Evolutionary conservation across 2,329 filamentous ascomycete species (phyloP).

Genomic region (Colletotrichum destructivum): DNA sequence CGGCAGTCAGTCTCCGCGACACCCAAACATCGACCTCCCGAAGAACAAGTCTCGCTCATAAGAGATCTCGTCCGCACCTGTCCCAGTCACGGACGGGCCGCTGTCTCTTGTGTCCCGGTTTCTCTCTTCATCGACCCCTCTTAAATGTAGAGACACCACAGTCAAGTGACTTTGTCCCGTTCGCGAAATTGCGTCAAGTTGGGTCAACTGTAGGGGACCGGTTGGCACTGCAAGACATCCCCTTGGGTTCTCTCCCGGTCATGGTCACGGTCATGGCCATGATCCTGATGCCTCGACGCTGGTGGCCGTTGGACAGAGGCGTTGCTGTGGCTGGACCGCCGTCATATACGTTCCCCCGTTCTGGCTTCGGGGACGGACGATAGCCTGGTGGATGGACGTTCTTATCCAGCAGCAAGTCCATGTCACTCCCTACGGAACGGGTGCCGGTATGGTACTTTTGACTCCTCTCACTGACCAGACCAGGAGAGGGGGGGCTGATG

Average conservation of each 20-base stretch:
- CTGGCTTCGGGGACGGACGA: no score
- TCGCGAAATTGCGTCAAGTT: neutral
- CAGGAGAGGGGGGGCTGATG: slow-evolving; percentile 2
- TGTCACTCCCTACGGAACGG: slow-evolving; percentile 23
- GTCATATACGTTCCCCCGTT: slow-evolving; percentile 14
- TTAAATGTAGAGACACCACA: slow-evolving; percentile 25
- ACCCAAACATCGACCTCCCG: neutral
- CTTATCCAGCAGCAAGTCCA: neutral
- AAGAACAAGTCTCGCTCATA: slow-evolving; percentile 7
- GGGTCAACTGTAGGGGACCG: slow-evolving; percentile 22
- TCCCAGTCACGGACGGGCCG: slow-evolving; percentile 29
- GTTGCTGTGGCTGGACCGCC: slow-evolving; percentile 25
- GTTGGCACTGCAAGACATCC: slow-evolving; percentile 5
- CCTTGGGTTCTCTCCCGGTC: neutral
- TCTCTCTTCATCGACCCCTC: slow-evolving; percentile 15
- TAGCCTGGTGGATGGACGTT: neutral
- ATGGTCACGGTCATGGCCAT: no score
- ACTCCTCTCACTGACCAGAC: neutral
- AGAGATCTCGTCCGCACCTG: slow-evolving; percentile 10
- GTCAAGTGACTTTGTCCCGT: slow-evolving; percentile 37
- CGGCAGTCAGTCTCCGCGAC: slow-evolving; percentile 7
- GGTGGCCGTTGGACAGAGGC: slow-evolving; percentile 16
- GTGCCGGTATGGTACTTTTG: slow-evolving; percentile 13
- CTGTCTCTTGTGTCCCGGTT: slow-evolving; percentile 24
- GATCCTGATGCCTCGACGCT: neutral